Evolutionary conservation across 2,329 filamentous ascomycete genomes (phyloP), one percentile per base, ranked within the genome.

Genomic region (Fusarium oligoseptatum): DNA sequence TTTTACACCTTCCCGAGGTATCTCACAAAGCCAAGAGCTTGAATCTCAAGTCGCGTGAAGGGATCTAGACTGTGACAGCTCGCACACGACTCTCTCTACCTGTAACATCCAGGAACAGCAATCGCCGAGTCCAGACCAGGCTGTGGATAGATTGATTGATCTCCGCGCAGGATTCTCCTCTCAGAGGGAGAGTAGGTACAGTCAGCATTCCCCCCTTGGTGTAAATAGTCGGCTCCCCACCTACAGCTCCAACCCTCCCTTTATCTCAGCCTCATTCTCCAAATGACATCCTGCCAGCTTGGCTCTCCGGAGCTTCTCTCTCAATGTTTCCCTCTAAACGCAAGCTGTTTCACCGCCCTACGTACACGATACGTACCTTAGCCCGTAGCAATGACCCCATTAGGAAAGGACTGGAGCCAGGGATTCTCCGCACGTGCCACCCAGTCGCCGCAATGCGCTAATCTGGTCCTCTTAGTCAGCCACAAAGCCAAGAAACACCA

Each of bases 391-490:
- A 55, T 75, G 36, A 39, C 56, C 61, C 61, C 36, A 29, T 72
- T n/a, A 39, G 48, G 48, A 37, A 64, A 55, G 48, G 48, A 20
- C 55, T 57, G n/a, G 61, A 43, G 36, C 68, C 60, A 63, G 72
- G 72, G 72, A 73, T 70, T 70, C 72, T 70, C 66, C 66, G 62
- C 72, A 75, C 62, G 66, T 73, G 72, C 60, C 65, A 62, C 56
- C 64, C 62, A 32, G 41, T 64, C 50, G 27, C 12, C 27, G 29
- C 37, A 55, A 29, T 22, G 22, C 41, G 58, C 64, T 71, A 60
- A 73, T 29, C 60, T 71, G 62, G 24, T 43, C 39, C 43, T 36
- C 20, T 76, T 76, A 76, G 71, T 77, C 55, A 75, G 67, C 67
- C 43, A 34, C 24, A 52, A 39, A 70, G 63, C 64, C 60, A 68